Percentiles rank a stretch among this genome's conserved stretches.
Conservation (phyloP, 2,329 filamentous ascomycete genomes). For the Chrysoporthe deuterocubensis region DNA sequence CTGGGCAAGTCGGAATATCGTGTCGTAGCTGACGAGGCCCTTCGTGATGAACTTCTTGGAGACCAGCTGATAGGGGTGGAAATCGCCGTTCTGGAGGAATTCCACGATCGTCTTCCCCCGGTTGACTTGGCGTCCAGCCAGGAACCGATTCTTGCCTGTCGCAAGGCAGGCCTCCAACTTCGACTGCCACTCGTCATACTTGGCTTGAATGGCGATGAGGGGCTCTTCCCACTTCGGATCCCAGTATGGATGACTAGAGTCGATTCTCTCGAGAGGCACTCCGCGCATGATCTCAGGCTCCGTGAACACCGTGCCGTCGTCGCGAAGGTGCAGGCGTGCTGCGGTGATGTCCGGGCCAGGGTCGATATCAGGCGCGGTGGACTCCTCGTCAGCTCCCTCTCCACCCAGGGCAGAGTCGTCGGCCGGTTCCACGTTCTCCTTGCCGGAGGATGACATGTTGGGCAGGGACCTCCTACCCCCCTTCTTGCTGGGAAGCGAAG, state of each 20-base stretch:
- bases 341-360: slow-evolving; percentile 48
- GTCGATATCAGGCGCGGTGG: slow-evolving; percentile 23
- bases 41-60: slow-evolving; percentile 55
- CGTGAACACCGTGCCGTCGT: slow-evolving; percentile 55
- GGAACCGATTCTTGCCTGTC: slow-evolving; percentile 50
- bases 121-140: slow-evolving; percentile 60
- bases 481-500: slow-evolving; percentile 24
- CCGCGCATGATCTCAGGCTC: slow-evolving; percentile 57
- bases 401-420: slow-evolving; percentile 23
- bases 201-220: slow-evolving; percentile 45
- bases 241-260: slow-evolving; percentile 58
- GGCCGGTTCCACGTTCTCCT: slow-evolving; percentile 15
- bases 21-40: slow-evolving; percentile 57
- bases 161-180: slow-evolving; percentile 48
- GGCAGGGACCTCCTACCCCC: slow-evolving; percentile 24
- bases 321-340: slow-evolving; percentile 48
- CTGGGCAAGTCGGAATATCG: slow-evolving; percentile 58
- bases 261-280: slow-evolving; percentile 57
- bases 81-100: slow-evolving; percentile 54
- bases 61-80: slow-evolving; percentile 62
- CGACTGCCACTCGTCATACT: slow-evolving; percentile 52
- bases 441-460: slow-evolving; percentile 20
- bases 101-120: slow-evolving; percentile 57
- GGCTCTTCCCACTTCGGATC: slow-evolving; percentile 56
- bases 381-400: slow-evolving; percentile 14